These are phyloP conservation scores for Leccinum arenicola DNA, from an alignment of 768 basidiomycete genomes.

Conservation along the genomic window DNA sequence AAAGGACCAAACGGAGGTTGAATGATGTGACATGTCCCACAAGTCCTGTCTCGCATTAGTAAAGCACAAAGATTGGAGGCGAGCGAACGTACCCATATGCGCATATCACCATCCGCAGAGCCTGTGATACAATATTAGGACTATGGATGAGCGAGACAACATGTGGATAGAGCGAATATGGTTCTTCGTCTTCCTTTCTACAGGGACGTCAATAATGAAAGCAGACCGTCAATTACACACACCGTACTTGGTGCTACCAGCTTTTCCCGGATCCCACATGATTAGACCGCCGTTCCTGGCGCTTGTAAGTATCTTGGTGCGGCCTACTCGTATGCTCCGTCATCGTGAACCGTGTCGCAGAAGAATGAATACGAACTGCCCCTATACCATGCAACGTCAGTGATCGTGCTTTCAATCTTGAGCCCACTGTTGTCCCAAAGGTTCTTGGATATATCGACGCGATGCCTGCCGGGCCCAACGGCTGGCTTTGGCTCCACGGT, in stretches of 20 bases:
- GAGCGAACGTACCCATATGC: slow-evolving; percentile 65
- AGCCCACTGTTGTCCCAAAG: slow-evolving; percentile 76
- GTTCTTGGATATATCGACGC: slow-evolving; percentile 72
- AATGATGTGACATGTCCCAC: slow-evolving; percentile 67
- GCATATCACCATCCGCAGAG: slow-evolving; percentile 76
- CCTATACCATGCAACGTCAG: slow-evolving; percentile 78
- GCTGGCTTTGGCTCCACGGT: slow-evolving; percentile 48
- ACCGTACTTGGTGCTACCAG: slow-evolving; percentile 71
- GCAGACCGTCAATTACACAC: slow-evolving; percentile 20
- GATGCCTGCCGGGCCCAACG: slow-evolving; percentile 57
- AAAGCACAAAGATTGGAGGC: not conserved
- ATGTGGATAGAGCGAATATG: slow-evolving; percentile 73
- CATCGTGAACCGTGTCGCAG: not conserved
- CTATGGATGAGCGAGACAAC: slow-evolving; percentile 62
- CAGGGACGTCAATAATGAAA: slow-evolving; percentile 11
- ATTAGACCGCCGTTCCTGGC: slow-evolving; percentile 80
- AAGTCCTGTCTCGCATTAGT: slow-evolving; percentile 50
- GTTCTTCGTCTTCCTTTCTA: slow-evolving; percentile 65
- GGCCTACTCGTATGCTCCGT: slow-evolving; percentile 41
- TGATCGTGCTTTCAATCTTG: slow-evolving; percentile 75
- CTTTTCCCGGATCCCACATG: slow-evolving; percentile 76
- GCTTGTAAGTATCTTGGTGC: slow-evolving; percentile 71
- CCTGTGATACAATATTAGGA: slow-evolving; percentile 78
- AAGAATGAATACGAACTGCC: slow-evolving; percentile 44
- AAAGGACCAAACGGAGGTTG: slow-evolving; percentile 38